phyloP scores from a whole-genome alignment of 371 early-diverging fungal genomes.

The Zychaea mexicana region DNA sequence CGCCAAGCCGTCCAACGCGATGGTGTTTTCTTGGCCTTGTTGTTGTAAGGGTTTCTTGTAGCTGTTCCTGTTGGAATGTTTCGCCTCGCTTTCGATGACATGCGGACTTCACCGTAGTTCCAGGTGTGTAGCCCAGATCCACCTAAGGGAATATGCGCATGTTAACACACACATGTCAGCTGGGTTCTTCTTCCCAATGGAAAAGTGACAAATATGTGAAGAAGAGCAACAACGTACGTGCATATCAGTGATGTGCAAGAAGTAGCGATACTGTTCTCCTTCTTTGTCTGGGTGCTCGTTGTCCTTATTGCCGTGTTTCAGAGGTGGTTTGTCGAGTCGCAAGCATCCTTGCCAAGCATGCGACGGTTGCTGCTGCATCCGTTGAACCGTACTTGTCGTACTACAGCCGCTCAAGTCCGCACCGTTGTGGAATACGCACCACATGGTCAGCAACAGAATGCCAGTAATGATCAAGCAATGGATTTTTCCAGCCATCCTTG shows the following conservation, averaged over 20 bases:
- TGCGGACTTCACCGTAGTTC: slow-evolving; percentile 50
- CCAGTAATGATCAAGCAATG: neutral
- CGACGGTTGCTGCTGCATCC: neutral
- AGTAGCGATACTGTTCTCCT: slow-evolving; percentile 44
- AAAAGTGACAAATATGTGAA: no score
- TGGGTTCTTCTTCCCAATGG: no score
- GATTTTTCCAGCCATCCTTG: neutral
- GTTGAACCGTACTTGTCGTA: neutral
- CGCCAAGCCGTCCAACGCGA: slow-evolving; percentile 50
- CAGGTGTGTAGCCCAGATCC: slow-evolving; percentile 49
- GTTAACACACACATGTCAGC: neutral
- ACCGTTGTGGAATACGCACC: neutral
- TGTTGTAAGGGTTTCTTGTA: slow-evolving; percentile 10
- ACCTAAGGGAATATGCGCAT: slow-evolving; percentile 22
- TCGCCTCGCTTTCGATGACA: slow-evolving; percentile 51
- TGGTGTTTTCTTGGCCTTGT: neutral
- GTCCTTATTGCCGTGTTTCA: neutral
- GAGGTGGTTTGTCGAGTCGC: neutral
- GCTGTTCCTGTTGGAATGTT: neutral
- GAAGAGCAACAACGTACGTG: slow-evolving; percentile 43
- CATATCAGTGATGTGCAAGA: slow-evolving; percentile 79
- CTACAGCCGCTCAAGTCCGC: neutral
- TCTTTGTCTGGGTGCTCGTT: no score
- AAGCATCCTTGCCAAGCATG: slow-evolving; percentile 5
- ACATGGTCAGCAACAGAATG: neutral